phyloP scores from a whole-genome alignment of 176 grass and related monocot genomes.

The Avena insularis region DNA sequence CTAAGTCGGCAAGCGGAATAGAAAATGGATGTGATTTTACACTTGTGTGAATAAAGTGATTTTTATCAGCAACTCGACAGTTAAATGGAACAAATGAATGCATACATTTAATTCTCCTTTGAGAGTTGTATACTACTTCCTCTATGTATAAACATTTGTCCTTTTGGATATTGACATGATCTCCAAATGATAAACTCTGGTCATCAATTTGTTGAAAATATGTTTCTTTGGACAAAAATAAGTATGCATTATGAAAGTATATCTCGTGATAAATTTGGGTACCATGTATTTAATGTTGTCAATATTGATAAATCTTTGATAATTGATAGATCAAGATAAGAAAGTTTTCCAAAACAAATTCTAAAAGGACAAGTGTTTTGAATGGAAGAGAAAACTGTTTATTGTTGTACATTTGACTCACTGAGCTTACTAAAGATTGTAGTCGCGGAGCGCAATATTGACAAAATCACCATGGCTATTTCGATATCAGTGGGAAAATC shows the following conservation, averaged over 20 bases:
- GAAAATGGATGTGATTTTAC: not conserved
- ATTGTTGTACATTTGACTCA: too few species aligned
- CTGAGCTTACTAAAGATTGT: too few species aligned
- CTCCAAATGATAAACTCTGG: not conserved
- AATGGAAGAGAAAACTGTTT: too few species aligned
- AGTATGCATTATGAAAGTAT: not conserved
- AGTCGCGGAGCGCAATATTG: too few species aligned
- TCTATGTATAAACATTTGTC: not conserved
- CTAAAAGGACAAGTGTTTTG: too few species aligned
- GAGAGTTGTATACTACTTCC: not conserved
- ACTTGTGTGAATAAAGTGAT: not conserved
- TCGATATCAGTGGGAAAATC: too few species aligned
- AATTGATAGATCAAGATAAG: not conserved
- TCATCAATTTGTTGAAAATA: not conserved
- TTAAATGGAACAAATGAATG: not conserved
- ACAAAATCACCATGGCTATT: too few species aligned
- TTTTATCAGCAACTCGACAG: not conserved
- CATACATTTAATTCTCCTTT: not conserved
- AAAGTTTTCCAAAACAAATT: too few species aligned
- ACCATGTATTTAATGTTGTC: not conserved
- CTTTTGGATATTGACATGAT: not conserved
- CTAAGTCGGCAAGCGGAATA: not conserved
- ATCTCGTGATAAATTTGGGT: not conserved
- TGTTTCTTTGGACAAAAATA: not conserved
- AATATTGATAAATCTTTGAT: not conserved